These are phyloP conservation scores for Talaromyces sp. DNA, from an alignment of 2,329 filamentous ascomycete genomes.

Conservation along the genomic window DNA sequence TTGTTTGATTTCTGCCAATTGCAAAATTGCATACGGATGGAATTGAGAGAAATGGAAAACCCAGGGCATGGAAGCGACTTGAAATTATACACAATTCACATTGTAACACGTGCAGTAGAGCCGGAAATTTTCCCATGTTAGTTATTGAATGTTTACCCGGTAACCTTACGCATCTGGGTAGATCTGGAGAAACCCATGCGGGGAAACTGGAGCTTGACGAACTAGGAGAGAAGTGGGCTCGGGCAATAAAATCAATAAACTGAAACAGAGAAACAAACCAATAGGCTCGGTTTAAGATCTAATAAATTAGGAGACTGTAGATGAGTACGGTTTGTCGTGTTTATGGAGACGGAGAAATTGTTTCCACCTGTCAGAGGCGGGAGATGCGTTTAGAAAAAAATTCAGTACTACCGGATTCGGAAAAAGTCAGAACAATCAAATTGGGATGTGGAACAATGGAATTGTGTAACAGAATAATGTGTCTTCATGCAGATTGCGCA, in stretches of 20 bases:
- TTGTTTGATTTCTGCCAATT: not conserved
- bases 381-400: not conserved
- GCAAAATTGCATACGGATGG: not conserved
- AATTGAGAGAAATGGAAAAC: too few relatives aligned
- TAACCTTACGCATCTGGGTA: not conserved
- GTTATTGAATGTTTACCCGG: not conserved
- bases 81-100: not conserved
- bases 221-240: not conserved
- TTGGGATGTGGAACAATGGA: not conserved
- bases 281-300: not conserved
- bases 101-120: not conserved
- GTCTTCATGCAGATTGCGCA: not conserved
- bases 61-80: not conserved
- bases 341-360: slow-evolving; percentile 18
- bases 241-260: not conserved
- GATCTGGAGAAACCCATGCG: not conserved
- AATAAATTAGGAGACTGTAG: not conserved
- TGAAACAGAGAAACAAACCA: not conserved
- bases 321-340: not conserved
- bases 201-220: not conserved
- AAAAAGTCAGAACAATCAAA: not conserved
- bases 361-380: slow-evolving; percentile 19
- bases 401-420: slow-evolving; percentile 20
- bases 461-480: not conserved
- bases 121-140: not conserved